phyloP scores from a whole-genome alignment of 352 stramenopile species.

The Phytophthora niederhauseri region DNA sequence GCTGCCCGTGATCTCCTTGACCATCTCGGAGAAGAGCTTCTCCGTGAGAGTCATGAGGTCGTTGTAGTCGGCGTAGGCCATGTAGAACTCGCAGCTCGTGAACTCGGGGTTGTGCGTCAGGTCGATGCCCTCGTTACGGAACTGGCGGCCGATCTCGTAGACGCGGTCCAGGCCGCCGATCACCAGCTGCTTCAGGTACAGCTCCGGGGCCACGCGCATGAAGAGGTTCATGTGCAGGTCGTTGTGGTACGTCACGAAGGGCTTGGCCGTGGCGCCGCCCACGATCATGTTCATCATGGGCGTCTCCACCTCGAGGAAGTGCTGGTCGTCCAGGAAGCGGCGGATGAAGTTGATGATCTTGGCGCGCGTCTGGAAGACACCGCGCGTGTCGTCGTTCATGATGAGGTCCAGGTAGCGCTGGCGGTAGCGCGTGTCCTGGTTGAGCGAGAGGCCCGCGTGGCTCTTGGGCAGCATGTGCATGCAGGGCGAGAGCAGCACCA shows the following conservation, averaged over 20 bases:
- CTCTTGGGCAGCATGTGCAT: slow-evolving; percentile 88
- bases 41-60: slow-evolving; percentile 98
- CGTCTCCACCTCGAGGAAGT: slow-evolving; percentile 99
- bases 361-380: slow-evolving; percentile 94
- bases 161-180: slow-evolving; percentile 98
- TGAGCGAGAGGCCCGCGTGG: slow-evolving; percentile 67
- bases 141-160: slow-evolving; percentile 99
- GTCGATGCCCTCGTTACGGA: slow-evolving; percentile 99
- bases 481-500: slow-evolving; percentile 82
- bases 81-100: slow-evolving; percentile 98
- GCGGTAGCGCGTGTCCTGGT: slow-evolving; percentile 87
- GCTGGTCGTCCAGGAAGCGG: slow-evolving; percentile 91
- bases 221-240: slow-evolving; percentile 97
- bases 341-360: slow-evolving; percentile 96
- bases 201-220: slow-evolving; percentile 97
- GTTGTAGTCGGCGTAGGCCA: slow-evolving; percentile 98
- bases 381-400: slow-evolving; percentile 93
- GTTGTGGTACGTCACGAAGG: slow-evolving; percentile 98
- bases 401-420: slow-evolving; percentile 98
- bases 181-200: slow-evolving; percentile 98
- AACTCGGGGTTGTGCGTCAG: slow-evolving; percentile 99
- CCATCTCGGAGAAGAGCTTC: slow-evolving; percentile 92
- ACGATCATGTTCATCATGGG: slow-evolving; percentile 96
- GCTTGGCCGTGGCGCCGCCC: slow-evolving; percentile 96
- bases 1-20: slow-evolving; percentile 91